Base-by-base conservation (phyloP, 306 rosid genomes). In the Comarum palustre region DNA sequence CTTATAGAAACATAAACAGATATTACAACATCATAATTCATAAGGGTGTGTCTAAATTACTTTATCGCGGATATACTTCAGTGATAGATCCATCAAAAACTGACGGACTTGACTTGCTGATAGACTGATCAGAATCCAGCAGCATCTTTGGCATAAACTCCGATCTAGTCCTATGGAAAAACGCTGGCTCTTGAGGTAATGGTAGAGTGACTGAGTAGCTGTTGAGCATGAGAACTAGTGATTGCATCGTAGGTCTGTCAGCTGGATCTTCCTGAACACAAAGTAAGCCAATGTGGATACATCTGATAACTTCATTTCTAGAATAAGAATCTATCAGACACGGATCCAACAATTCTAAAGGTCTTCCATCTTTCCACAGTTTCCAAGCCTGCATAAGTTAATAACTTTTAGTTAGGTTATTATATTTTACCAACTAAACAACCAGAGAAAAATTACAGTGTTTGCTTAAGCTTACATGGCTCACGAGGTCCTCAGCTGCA, bases 201-300 rank as follows among this genome's bases (percentile, higher is more conserved):
- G 82, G 72, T 4, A 81, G 38, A 20, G 72, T 64, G 17, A 81
- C 71, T 22, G 87, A 77, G 75, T 74, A 38, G 46, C 90, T 82
- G 39, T 41, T 80, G 3, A 89, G 82, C 84, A 86, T 52, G 58
- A 83, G 78, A 68, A 83, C 76, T 36, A 89, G 25, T 12, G 86
- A 54, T 27, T 64, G 79, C 89, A 86, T 84, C 2, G 88, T 79
- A 11, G 94, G 94, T 34, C 87, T 81, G 25, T 68, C 77, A 20
- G 58, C 51, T 19, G 80, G 78, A 81, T 81, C 80, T 59, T 86
- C 86, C n/a, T 85, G 84, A 73, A 77, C 82, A 78, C 88, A 84
- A n/a, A 77, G 67, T 52, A 89, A 73, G 7, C 86, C 91, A 19
- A 89, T 79, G 6, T 86, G 78, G 42, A 87, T 78, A 75, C 91